Evolutionary conservation across 108 stramenopile genomes (phyloP), one percentile per base, ranked within the genome.

Genomic region (Mediolabrus comicus): DNA sequence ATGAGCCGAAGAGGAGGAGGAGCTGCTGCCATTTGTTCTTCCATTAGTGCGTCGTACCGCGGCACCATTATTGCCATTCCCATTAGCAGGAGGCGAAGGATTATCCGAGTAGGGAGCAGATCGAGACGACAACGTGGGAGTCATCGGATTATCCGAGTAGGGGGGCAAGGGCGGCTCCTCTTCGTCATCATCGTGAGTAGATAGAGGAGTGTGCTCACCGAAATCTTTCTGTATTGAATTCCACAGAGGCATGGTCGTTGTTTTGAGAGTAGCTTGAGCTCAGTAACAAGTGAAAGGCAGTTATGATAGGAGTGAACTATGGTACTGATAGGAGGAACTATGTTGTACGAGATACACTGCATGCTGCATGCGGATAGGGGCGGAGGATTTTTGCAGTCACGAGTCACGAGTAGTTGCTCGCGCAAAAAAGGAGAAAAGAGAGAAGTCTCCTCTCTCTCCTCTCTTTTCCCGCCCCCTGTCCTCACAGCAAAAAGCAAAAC

Each of bases 201-300:
- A 69, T 13, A 69, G 69, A 26, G 58, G 69, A 33, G 56, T 24
- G 25, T 59, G 69, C 35, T 69, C 69, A 22, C 46, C 22, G 22
- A 8, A 49, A 22, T 49, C 46, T 49, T 49, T 49, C 4, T 49
- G 19, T 14, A 49, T 8, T 14, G 46, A 49, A n/a, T 8, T 49
- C 46, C 46, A 49, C 22, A 49, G 46, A 6, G 46, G n/a, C 46
- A 49, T 49, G 41, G 17, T 43, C 5, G 41, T 2, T 19, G n/a
- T 5, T 0, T 43, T n/a, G n/a, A n/a, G n/a, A n/a, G n/a, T n/a
- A n/a, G n/a, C n/a, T n/a, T n/a, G n/a, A n/a, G n/a, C n/a, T n/a
- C n/a, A n/a, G n/a, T n/a, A n/a, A n/a, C n/a, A n/a, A n/a, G n/a
- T n/a, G n/a, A n/a, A n/a, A n/a, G n/a, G n/a, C n/a, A n/a, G n/a